Evolutionary conservation across 352 stramenopile species (phyloP), one percentile per base, ranked within the genome.

Genomic region (Phytopythium litorale): DNA sequence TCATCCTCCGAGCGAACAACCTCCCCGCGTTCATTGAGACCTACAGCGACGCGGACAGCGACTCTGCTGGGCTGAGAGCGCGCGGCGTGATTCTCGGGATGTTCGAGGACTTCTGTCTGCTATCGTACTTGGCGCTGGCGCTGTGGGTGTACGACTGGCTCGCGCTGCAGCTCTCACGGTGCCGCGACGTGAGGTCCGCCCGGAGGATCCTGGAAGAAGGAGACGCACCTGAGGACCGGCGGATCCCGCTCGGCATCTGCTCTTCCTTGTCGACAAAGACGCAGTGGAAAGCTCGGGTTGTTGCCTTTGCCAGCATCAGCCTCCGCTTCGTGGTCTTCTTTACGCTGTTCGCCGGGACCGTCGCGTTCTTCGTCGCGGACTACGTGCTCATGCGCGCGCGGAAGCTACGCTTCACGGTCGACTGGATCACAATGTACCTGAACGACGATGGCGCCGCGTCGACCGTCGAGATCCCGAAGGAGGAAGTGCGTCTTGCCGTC

Each of bases 371-470:
- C 38, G 59, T 67, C 1, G 68, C 68, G 1, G 76, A 85, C 51
- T 57, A 73, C 43, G 49, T 83, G 49, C 60, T 84, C 18, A 53
- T 88, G 32, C 69, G 66, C 7, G 67, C 73, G 1, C 70, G 69
- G 0, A 40, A 70, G 16, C 72, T 75, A 58, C 73, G 76, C 18
- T 79, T 84, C 57, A 84, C 73, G 35, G 78, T 79, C 21, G 75
- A 84, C 23, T 67, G 82, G 18, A 66, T 84, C 15, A 57, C 52
- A 0, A 74, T 68, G 58, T 78, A 76, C 33, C 63, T 73, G 11
- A 66, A 72, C 38, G 76, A 76, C 43, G 70, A 75, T 40, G 64
- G 68, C 32, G 71, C 69, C 12, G 69, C 67, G 6, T 62, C 58
- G 28, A 50, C 46, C 9, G 52, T 80, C 12, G 60, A 70, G 9